A percentile compares a stretch with the other conserved stretches of the same genome.
These are phyloP conservation scores for Brasilioporus rufonigricans DNA, from an alignment of 768 basidiomycete species.

Conservation along the genomic window DNA sequence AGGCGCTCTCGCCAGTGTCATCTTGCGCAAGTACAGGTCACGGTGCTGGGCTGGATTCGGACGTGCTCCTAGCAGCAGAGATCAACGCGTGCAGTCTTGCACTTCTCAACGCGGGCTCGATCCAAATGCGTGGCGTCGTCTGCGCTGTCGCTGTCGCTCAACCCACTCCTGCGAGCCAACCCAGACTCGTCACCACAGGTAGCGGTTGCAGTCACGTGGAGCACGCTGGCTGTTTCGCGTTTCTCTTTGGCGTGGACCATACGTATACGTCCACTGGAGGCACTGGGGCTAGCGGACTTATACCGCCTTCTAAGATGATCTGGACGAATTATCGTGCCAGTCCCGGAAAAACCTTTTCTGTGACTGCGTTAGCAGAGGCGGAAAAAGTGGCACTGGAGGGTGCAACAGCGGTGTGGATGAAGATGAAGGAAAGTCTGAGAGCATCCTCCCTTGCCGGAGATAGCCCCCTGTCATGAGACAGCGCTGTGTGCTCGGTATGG, in stretches of 20 bases:
- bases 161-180: slow-evolving; percentile 6
- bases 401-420: slow-evolving; percentile 45
- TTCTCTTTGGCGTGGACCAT: slow-evolving; percentile 41
- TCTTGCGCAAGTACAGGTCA: not conserved
- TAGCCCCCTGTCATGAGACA: slow-evolving; percentile 31
- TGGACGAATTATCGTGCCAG: slow-evolving; percentile 23
- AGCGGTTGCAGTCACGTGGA: slow-evolving; percentile 30
- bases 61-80: slow-evolving; percentile 55
- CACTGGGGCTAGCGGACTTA: not conserved
- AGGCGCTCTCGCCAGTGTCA: slow-evolving; percentile 42
- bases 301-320: slow-evolving; percentile 29
- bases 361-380: slow-evolving; percentile 42
- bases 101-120: slow-evolving; percentile 63
- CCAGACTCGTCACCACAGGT: slow-evolving; percentile 49
- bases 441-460: slow-evolving; percentile 21
- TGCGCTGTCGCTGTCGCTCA: slow-evolving; percentile 63
- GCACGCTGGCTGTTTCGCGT: slow-evolving; percentile 68
- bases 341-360: slow-evolving; percentile 33
- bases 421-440: slow-evolving; percentile 45
- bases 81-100: slow-evolving; percentile 73
- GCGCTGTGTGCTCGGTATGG: not conserved
- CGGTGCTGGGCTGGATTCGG: slow-evolving; percentile 8
- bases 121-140: slow-evolving; percentile 74
- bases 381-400: slow-evolving; percentile 47
- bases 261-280: not conserved